These are phyloP conservation scores for Sporothrix inflata DNA, from an alignment of 2,329 filamentous ascomycete species.

Conservation along the genomic window DNA sequence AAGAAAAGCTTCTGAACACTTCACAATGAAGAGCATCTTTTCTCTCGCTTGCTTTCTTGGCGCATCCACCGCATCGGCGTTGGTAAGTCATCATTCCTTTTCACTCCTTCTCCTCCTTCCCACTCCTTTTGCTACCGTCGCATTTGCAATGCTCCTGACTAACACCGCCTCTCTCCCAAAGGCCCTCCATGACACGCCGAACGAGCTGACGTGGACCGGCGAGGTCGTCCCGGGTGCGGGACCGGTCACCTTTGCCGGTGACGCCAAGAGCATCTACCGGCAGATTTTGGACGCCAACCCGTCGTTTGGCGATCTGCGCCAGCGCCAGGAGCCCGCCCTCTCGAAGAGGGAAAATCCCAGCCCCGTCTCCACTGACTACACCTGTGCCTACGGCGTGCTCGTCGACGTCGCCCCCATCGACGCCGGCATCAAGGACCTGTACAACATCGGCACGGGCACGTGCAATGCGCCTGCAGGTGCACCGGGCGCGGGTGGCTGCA, in stretches of 20 bases:
- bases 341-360: constrained; percentile 1
- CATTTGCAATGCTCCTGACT: not conserved
- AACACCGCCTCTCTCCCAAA: not conserved
- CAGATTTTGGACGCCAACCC: constrained; percentile 12
- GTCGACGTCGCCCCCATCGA: constrained; percentile 20
- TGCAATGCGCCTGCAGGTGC: constrained; percentile 13
- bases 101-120: not conserved
- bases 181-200: not conserved
- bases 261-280: constrained; percentile 1
- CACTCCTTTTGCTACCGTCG: not conserved
- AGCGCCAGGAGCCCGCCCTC: no score
- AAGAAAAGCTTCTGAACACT: not conserved
- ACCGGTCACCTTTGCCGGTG: not conserved
- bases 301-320: not conserved
- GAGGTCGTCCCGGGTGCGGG: not conserved
- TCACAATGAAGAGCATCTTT: not conserved
- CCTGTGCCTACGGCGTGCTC: constrained; percentile 13
- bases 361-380: constrained; percentile 19
- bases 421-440: constrained; percentile 18
- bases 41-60: not conserved
- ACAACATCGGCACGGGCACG: constrained; percentile 4
- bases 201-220: constrained; percentile 2
- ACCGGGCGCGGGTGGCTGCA: not conserved
- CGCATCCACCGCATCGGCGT: not conserved
- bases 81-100: not conserved